phyloP scores from a whole-genome alignment of 129 eudicot genomes.

The Apium graveolens region DNA sequence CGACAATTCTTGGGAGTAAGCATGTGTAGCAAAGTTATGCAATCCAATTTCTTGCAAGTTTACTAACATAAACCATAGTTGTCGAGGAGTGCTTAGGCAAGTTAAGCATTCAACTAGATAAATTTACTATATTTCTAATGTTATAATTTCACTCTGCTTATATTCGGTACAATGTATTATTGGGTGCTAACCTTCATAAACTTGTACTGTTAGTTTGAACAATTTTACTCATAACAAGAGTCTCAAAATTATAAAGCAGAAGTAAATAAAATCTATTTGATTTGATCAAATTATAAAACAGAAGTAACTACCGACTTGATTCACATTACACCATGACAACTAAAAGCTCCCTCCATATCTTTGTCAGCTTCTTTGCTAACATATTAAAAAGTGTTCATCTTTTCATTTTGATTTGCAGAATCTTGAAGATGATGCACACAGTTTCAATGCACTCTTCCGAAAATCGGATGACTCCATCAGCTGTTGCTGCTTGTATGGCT shows the following conservation, averaged over 20 bases:
- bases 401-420: constrained; percentile 39
- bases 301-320: not conserved
- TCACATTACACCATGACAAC: not conserved
- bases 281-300: not conserved
- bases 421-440: constrained; percentile 92
- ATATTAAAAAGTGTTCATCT: not conserved
- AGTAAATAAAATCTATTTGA: not conserved
- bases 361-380: not conserved
- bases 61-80: not conserved
- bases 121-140: too few relatives aligned
- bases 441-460: constrained; percentile 65
- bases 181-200: not conserved
- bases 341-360: not conserved
- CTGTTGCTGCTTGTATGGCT: constrained; percentile 99
- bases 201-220: not conserved
- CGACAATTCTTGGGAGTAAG: not conserved
- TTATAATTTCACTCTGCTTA: not conserved
- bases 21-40: not conserved
- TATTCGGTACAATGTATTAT: not conserved
- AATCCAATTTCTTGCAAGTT: not conserved
- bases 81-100: not conserved
- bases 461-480: constrained; percentile 87
- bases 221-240: not conserved
- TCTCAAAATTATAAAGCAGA: not conserved
- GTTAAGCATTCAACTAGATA: too few relatives aligned